phyloP scores from a whole-genome alignment of 2,329 filamentous ascomycete genomes.

The Penicillium sp. region DNA sequence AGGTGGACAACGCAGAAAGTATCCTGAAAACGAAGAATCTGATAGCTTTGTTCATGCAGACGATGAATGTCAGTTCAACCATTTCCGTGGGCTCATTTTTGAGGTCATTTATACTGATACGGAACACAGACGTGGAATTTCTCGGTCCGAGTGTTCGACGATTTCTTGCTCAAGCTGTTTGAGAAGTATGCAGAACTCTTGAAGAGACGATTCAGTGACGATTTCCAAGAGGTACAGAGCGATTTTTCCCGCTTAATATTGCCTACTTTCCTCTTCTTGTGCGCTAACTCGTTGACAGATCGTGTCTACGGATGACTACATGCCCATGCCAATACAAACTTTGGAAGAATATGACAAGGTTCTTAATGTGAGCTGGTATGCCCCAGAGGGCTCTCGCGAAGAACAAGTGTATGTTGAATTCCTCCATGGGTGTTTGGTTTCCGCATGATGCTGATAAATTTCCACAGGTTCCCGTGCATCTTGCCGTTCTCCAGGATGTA shows the following conservation, averaged over 20 bases:
- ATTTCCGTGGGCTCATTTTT: background rate
- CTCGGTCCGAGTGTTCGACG: conserved; percentile 77
- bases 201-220: conserved; percentile 88
- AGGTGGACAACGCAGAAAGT: conserved; percentile 84
- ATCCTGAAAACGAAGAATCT: conserved; percentile 94
- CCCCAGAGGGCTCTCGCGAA: conserved; percentile 75
- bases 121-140: conserved; percentile 80
- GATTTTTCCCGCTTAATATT: background rate
- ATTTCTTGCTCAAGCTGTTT: conserved; percentile 85
- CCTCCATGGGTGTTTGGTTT: too few relatives aligned
- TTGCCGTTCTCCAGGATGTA: conserved; percentile 99
- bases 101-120: conserved; percentile 10
- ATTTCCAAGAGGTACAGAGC: conserved; percentile 78
- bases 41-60: conserved; percentile 93
- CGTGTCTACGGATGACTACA: conserved; percentile 93
- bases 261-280: background rate
- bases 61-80: conserved; percentile 75
- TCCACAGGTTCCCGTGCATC: conserved; percentile 81
- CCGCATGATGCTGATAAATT: conserved; percentile 3
- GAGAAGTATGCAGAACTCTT: conserved; percentile 91
- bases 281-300: conserved; percentile 47
- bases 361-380: conserved; percentile 94
- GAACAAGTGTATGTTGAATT: conserved; percentile 69
- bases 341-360: conserved; percentile 94
- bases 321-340: conserved; percentile 97